These are phyloP conservation scores for Xylariaceae sp. DNA, from an alignment of 2,329 filamentous ascomycete species.

Conservation along the genomic window DNA sequence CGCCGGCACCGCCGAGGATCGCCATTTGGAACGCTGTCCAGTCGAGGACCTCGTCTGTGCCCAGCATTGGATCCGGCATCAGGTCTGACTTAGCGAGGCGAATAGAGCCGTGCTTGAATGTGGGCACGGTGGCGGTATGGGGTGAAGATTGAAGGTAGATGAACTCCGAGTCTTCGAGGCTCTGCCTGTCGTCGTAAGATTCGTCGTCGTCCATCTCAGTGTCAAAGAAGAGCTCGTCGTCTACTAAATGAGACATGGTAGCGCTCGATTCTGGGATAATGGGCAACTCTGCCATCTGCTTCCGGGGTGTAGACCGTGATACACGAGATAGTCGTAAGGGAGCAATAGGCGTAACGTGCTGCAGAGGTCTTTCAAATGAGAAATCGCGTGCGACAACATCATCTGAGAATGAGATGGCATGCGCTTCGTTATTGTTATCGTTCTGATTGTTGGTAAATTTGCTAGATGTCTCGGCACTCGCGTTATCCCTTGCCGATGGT, in stretches of 20 bases:
- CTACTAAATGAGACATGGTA: conserved; percentile 8
- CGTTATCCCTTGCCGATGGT: conserved; percentile 28
- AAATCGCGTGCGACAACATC: conserved; percentile 23
- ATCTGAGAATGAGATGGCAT: conserved; percentile 22
- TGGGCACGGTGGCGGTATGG: conserved; percentile 46
- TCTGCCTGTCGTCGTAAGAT: conserved; percentile 8
- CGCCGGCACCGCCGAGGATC: conserved; percentile 53
- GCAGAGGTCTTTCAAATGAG: conserved; percentile 18
- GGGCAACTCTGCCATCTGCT: conserved; percentile 23
- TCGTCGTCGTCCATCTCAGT: no score
- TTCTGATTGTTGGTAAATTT: no score
- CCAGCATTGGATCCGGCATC: conserved; percentile 34
- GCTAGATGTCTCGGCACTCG: conserved; percentile 26
- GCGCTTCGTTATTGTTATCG: conserved; percentile 28
- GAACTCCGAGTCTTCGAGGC: conserved; percentile 39
- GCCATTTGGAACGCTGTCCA: conserved; percentile 65
- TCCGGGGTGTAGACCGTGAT: conserved; percentile 25
- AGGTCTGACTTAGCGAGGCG: conserved; percentile 46
- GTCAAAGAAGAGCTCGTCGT: conserved; percentile 17
- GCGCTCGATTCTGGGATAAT: conserved; percentile 27
- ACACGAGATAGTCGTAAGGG: conserved; percentile 23
- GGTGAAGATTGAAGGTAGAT: conserved; percentile 47
- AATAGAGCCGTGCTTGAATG: conserved; percentile 54
- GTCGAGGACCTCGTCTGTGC: conserved; percentile 51
- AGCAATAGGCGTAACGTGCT: conserved; percentile 11